Base-by-base conservation (phyloP, 495 filamentous ascomycete species). In the Aspergillus avenaceus region DNA sequence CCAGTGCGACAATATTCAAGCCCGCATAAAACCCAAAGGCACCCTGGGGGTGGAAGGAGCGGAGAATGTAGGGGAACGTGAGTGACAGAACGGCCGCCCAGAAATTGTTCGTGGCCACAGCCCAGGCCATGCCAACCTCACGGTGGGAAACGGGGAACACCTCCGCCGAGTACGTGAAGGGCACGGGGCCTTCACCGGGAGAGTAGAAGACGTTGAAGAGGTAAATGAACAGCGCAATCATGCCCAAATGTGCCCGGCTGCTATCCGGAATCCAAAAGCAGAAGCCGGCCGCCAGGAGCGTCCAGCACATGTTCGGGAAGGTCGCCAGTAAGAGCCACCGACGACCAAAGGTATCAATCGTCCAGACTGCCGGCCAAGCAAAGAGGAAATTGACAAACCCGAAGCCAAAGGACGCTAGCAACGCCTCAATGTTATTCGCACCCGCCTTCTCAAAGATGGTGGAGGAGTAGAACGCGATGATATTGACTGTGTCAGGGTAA, bases 331-430 rank as follows among this genome's bases (percentile, higher is more conserved):
- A 76, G 0, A 93, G 77, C 12, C 74, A 74, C 22, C 88, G 81
- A 25, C 88, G 83, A 12, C 88, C 88, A 45, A 84, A 91, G 14
- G 84, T 89, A 65, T 93, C 88, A 55, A 93, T 93, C 9, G 86
- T 89, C 72, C 76, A 87, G 32, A 92, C 76, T 4, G 88, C 87
- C 3, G 88, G 87, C 70, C 80, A 86, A 31, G 87, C 85, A 54
- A 91, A 91, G 16, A 85, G 49, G 64, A 86, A 91, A 63, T 91
- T 90, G 56, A 91, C 74, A 0, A 87, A 62, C 27, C 88, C 88
- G 56, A 89, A 91, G 3, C 88, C 88, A 54, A 83, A 86, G 0
- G 85, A 89, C 2, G 81, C 83, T 8, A 87, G 66, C 7, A 92
- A 75, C 28, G 89, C 84, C 1, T 74, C 59, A 51, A 73, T 76